Conservation (phyloP, 805 yeast species). For the Saccharomycopsis microspora region DNA sequence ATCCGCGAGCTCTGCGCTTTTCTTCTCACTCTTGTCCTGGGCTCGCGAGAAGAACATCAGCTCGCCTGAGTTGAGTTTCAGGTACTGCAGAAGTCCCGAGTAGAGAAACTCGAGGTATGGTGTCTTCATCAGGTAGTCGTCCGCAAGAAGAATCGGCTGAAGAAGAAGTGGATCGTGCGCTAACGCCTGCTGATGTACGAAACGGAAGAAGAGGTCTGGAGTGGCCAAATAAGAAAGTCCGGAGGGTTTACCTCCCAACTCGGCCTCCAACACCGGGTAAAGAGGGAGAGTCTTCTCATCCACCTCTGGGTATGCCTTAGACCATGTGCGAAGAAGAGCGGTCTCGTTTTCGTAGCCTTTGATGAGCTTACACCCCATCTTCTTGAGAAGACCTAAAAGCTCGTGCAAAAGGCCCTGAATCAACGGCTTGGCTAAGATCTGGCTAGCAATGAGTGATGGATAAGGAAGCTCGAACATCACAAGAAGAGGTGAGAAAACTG, state of each 20-base stretch:
- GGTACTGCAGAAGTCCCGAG: slow-evolving; percentile 60
- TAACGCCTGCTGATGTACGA: slow-evolving; percentile 42
- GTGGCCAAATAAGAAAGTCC: slow-evolving; percentile 29
- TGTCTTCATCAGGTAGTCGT: slow-evolving; percentile 74
- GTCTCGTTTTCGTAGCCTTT: slow-evolving; percentile 60
- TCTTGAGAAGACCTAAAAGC: slow-evolving; percentile 57
- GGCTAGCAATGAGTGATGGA: slow-evolving; percentile 46
- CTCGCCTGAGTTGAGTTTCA: slow-evolving; percentile 26
- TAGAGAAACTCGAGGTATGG: slow-evolving; percentile 85
- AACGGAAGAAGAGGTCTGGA: slow-evolving; percentile 59
- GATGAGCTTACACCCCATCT: slow-evolving; percentile 67
- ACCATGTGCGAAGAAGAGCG: slow-evolving; percentile 44
- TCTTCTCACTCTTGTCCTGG: slow-evolving; percentile 20
- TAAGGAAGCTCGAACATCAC: slow-evolving; percentile 61
- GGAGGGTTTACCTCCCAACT: neutral
- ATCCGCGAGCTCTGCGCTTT: neutral
- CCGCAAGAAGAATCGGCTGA: slow-evolving; percentile 85
- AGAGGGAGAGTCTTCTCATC: neutral
- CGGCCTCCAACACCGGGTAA: neutral
- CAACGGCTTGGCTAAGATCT: slow-evolving; percentile 77
- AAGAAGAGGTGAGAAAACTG: slow-evolving; percentile 68
- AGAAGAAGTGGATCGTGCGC: slow-evolving; percentile 67
- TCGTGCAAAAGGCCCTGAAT: slow-evolving; percentile 73
- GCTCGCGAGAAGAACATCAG: slow-evolving; percentile 25
- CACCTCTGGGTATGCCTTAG: slow-evolving; percentile 28